Conservation (phyloP, 176 grass and related monocot species). For the Triticum dicoccoides region DNA sequence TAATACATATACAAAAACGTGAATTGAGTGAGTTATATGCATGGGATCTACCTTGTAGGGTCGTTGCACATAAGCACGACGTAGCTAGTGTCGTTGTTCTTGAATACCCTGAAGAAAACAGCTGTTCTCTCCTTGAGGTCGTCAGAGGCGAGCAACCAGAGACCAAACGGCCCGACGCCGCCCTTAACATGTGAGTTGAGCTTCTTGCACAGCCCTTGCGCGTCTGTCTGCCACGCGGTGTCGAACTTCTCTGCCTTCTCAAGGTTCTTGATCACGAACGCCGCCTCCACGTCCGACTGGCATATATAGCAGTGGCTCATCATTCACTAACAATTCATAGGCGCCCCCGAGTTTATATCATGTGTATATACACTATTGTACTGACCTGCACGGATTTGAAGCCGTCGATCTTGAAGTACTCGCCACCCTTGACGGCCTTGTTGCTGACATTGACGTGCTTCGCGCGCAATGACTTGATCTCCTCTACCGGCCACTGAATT, state of each 20-base stretch:
- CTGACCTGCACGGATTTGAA: constrained; percentile 45
- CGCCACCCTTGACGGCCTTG: constrained; percentile 31
- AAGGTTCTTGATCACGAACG: constrained; percentile 54
- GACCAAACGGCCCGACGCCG: constrained; percentile 84
- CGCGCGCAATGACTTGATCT: constrained; percentile 45
- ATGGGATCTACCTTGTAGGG: constrained; percentile 8
- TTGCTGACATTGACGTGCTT: constrained; percentile 35
- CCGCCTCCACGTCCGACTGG: constrained; percentile 72
- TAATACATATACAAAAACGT: neutral
- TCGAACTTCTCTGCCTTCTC: constrained; percentile 65
- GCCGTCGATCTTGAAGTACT: constrained; percentile 46
- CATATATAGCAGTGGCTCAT: neutral
- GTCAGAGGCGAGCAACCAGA: constrained; percentile 52
- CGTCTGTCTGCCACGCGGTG: constrained; percentile 46
- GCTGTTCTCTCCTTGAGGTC: constrained; percentile 53
- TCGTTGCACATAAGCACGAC: constrained; percentile 64
- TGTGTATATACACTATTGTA: neutral
- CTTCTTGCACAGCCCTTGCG: constrained; percentile 52
- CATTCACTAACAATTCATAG: neutral
- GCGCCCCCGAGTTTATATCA: neutral
- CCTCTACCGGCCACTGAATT: constrained; percentile 77
- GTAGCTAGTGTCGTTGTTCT: constrained; percentile 15
- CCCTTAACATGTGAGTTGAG: constrained; percentile 29
- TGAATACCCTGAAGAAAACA: constrained; percentile 65
- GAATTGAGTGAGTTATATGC: neutral